Evolutionary conservation across 768 basidiomycete genomes (phyloP), one percentile per base, ranked within the genome.

Genomic region (Asterophora lycoperdoides): DNA sequence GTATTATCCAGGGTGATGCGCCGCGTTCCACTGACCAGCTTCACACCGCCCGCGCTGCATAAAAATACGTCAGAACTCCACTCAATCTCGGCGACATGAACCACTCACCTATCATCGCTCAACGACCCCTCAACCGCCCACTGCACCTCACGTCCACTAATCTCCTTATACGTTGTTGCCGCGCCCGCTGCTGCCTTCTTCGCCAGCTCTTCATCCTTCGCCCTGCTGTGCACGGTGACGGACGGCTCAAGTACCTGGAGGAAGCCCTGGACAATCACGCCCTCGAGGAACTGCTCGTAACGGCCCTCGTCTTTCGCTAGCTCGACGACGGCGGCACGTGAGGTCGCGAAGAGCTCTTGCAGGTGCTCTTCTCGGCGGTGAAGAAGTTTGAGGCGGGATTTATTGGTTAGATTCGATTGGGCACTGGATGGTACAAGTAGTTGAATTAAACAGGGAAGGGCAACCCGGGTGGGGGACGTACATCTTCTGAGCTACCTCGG

Each of bases 401-500:
- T 93, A 78, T 98, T 99, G 56, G 93, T 96, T 53, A 95, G 77
- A 19, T 90, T 97, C 5, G 95, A 98, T 64, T 95, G 90, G 7
- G 93, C 84, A 57, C 95, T 98, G 28, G 29, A 13, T 28, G 37
- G 44, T 34, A 19, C 54, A 11, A 4, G 14, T 15, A 70, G 84
- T 51, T 61, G 2, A 1, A 19, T 26, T 19, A 23, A 23, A 23
- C 23, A 23, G 23, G 23, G 23, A 23, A 23, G 6, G 23, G 23
- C 3, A 23, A 23, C 3, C 23, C 6, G 23, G 23, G 23, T 23
- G 23, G 23, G 23, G 6, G 23, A 23, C 41, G 23, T 49, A 95
- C 95, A 99, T 98, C 78, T 96, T 98, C 77, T 93, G 92, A 32
- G 93, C 81, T 14, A 92, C 85, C 64, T 98, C 92, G 10, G 83